Evolutionary conservation across 2,329 filamentous ascomycete species (phyloP), one percentile per base, ranked within the genome.

Genomic region (Rugonectria rugulosa): DNA sequence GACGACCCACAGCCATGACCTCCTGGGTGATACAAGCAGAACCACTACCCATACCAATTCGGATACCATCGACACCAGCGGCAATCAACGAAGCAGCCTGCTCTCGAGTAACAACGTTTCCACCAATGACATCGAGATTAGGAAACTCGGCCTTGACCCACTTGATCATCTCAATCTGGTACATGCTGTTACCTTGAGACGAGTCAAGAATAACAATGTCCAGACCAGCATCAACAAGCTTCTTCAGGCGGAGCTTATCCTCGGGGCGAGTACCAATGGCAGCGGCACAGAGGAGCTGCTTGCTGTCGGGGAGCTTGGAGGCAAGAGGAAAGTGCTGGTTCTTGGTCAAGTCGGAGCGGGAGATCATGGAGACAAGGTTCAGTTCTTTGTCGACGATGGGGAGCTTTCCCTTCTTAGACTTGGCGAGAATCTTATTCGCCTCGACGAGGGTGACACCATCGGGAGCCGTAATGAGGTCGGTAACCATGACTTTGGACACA

Each of bases 21-120:
- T 99, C 95, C 79, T 99, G 95, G 53, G 95, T 99, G 69, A 99
- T 99, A 78, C 95, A 99, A 72, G 95, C 95, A 72, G 91, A 96
- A 72, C 95, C 95, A 73, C 92, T 96, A 67, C 95, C 95, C 95
- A 99, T 99, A 73, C 95, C 95, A 72, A 99, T 99, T 73, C 95
- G 91, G 67, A 99, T 86, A 74, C 95, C 96, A 73, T 99, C 95
- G 56, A 91, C 94, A 73, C 95, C 95, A 64, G 94, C 95, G 59
- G 90, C 91, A 70, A 99, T 98, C 65, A 99, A 81, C 60, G 85
- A 81, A 48, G 96, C 95, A 65, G 95, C 95, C 81, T 99, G 95
- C 75, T 98, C 94, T 51, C 94, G 89, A 53, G 95, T 99, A 69
- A 99, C 95, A 66, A 99, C 95, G 79, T 99, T 99, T 79, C 95